Evolutionary conservation across 148 eudicot genomes (phyloP).

Genomic region (Selenicereus undatus): DNA sequence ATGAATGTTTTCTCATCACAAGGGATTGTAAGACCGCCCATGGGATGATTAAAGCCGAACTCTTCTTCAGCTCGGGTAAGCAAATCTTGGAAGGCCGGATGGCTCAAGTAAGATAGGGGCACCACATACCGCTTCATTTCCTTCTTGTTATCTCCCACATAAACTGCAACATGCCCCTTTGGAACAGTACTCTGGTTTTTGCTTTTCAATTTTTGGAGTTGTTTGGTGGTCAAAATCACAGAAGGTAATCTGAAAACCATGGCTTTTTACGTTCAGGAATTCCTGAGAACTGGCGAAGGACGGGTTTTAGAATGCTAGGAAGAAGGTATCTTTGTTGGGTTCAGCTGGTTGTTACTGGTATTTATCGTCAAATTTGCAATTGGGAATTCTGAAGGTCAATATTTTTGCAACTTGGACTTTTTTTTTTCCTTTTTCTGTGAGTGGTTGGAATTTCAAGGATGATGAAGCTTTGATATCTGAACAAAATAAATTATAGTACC

Average conservation of each 20-base stretch:
- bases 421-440: constrained; percentile 3
- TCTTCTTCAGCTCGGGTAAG: constrained; percentile 52
- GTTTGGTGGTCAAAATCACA: constrained; percentile 32
- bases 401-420: too few relatives aligned
- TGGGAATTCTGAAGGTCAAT: background rate
- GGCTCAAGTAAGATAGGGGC: constrained; percentile 49
- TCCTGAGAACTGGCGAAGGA: background rate
- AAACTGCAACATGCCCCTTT: constrained; percentile 54
- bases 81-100: constrained; percentile 48
- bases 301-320: constrained; percentile 2
- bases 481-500: background rate
- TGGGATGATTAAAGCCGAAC: constrained; percentile 61
- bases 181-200: constrained; percentile 41
- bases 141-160: constrained; percentile 41
- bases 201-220: constrained; percentile 28
- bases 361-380: constrained; percentile 17
- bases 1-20: constrained; percentile 38
- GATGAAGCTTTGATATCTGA: constrained; percentile 18
- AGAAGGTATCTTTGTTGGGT: constrained; percentile 8
- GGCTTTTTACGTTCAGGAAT: background rate
- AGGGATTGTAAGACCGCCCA: constrained; percentile 60
- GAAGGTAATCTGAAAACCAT: constrained; percentile 48
- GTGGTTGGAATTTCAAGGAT: constrained; percentile 5
- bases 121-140: constrained; percentile 48
- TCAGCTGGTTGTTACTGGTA: constrained; percentile 7